Evolutionary conservation across 345 rosid genomes (phyloP).

Genomic region (Noccaea caerulescens): DNA sequence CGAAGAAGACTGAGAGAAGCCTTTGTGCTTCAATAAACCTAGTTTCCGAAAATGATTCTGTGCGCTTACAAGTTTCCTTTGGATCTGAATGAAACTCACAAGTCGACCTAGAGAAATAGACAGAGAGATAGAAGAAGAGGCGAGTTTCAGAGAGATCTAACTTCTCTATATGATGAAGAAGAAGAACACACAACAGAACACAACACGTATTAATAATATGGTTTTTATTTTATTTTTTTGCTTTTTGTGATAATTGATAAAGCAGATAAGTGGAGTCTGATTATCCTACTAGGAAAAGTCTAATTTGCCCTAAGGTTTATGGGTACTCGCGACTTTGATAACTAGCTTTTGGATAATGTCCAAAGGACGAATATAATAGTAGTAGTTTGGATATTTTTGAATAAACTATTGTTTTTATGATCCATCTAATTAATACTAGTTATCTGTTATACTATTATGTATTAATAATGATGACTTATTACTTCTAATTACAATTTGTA

Average conservation of each 20-base stretch:
- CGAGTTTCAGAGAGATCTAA: constrained; percentile 40
- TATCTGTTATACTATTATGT: neutral
- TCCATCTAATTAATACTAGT: neutral
- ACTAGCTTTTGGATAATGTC: constrained; percentile 37
- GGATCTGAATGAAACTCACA: constrained; percentile 42
- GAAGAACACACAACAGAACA: constrained; percentile 5
- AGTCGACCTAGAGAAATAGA: neutral
- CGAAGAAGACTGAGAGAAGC: constrained; percentile 9
- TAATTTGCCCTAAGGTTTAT: constrained; percentile 26
- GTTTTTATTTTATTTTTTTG: neutral
- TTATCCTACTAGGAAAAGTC: constrained; percentile 27
- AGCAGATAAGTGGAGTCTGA: constrained; percentile 41
- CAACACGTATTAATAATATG: constrained; percentile 6
- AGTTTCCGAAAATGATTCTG: neutral
- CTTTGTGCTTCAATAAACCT: constrained; percentile 9
- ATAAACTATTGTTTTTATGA: neutral
- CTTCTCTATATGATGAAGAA: constrained; percentile 19
- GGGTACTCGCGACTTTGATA: constrained; percentile 30
- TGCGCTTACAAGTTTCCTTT: constrained; percentile 10
- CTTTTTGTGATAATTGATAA: constrained; percentile 28
- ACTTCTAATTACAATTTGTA: neutral
- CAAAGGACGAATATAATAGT: neutral
- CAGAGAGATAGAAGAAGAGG: neutral
- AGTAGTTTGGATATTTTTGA: constrained; percentile 14
- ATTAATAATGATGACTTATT: neutral